These are phyloP conservation scores for Hymenoscyphus albidus DNA, from an alignment of 2,329 filamentous ascomycete species.

Conservation along the genomic window DNA sequence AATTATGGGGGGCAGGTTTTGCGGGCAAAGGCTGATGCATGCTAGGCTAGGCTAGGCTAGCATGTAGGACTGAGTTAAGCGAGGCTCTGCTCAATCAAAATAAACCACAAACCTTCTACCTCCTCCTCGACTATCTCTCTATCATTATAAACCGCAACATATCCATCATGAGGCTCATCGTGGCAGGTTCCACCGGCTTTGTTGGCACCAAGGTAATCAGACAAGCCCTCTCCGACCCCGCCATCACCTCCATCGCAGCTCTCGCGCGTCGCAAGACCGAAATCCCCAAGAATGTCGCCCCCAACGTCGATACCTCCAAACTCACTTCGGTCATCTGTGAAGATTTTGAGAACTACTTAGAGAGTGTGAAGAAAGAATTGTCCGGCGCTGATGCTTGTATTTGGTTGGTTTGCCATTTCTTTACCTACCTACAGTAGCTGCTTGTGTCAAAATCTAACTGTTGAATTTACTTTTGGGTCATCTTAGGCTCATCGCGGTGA, in stretches of 20 bases:
- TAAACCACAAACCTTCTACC: background rate
- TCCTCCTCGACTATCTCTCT: background rate
- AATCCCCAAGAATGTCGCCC: slow-evolving; percentile 11
- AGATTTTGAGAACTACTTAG: slow-evolving; percentile 36
- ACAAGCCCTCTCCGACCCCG: slow-evolving; percentile 33
- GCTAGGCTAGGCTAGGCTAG: too few species aligned
- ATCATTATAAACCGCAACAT: background rate
- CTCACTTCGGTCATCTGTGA: slow-evolving; percentile 34
- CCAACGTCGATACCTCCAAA: slow-evolving; percentile 25
- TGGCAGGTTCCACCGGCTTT: slow-evolving; percentile 37
- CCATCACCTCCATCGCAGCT: slow-evolving; percentile 33
- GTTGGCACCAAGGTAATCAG: slow-evolving; percentile 37
- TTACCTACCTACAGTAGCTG: too few species aligned
- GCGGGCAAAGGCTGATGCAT: background rate
- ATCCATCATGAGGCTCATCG: slow-evolving; percentile 36
- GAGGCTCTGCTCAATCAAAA: background rate
- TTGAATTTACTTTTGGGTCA: background rate
- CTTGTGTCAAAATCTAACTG: background rate
- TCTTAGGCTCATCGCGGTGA: slow-evolving; percentile 42
- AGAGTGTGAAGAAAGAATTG: slow-evolving; percentile 33
- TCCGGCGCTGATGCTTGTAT: slow-evolving; percentile 37
- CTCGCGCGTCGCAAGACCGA: slow-evolving; percentile 30
- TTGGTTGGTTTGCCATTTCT: slow-evolving; percentile 30
- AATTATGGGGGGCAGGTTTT: background rate
- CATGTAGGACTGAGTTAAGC: background rate